Evolutionary conservation across 768 basidiomycete genomes (phyloP).

Genomic region (Mycena latifolia): DNA sequence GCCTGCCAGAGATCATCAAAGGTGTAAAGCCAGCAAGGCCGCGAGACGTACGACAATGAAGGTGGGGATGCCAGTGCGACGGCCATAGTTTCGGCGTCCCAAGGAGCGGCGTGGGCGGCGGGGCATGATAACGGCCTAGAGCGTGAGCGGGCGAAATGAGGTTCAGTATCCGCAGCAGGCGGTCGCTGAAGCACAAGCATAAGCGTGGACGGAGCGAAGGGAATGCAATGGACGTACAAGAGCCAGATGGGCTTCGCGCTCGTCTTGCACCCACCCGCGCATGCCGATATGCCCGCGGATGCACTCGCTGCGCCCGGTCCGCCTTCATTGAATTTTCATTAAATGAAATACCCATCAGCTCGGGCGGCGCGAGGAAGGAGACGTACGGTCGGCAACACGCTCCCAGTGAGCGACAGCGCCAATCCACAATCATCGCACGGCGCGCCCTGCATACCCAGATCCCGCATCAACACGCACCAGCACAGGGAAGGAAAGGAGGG

Average conservation of each 20-base stretch:
- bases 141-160: slow-evolving; percentile 35
- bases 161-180: slow-evolving; percentile 73
- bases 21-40: too few relatives aligned
- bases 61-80: too few relatives aligned
- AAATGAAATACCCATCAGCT: slow-evolving; percentile 20
- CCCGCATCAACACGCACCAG: slow-evolving; percentile 15
- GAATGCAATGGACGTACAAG: slow-evolving; percentile 59
- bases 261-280: slow-evolving; percentile 91
- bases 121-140: too few relatives aligned
- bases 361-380: slow-evolving; percentile 1
- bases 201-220: neutral
- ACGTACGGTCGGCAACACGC: slow-evolving; percentile 80
- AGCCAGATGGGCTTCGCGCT: slow-evolving; percentile 95
- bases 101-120: too few relatives aligned
- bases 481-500: too few relatives aligned
- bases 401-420: slow-evolving; percentile 87
- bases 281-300: slow-evolving; percentile 92
- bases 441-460: slow-evolving; percentile 54
- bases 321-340: slow-evolving; percentile 70
- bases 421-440: slow-evolving; percentile 89
- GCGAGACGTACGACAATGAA: too few relatives aligned
- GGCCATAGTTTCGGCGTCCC: too few relatives aligned
- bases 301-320: slow-evolving; percentile 91
- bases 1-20: too few relatives aligned
- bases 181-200: slow-evolving; percentile 54